Conservation (phyloP, 306 rosid species). For the Pyrus bretschneideri region DNA sequence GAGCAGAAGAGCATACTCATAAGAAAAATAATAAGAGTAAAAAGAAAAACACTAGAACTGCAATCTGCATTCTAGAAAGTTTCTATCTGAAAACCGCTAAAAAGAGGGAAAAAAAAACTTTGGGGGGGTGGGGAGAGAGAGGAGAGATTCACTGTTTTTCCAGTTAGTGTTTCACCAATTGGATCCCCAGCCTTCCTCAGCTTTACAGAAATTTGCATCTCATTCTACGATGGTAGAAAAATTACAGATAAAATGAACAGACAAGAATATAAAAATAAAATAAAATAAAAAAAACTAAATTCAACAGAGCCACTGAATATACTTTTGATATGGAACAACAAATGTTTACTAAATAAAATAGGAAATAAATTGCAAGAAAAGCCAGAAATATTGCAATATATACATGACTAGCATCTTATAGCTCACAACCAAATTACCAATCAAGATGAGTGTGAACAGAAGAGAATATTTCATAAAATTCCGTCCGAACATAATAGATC, state of each 20-base stretch:
- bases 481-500: not conserved
- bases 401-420: not conserved
- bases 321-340: not conserved
- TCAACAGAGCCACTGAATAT: not conserved
- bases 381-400: not conserved
- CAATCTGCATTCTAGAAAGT: not conserved
- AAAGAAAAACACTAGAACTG: not conserved
- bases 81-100: not conserved
- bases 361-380: not conserved
- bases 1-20: too few species aligned
- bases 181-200: slow-evolving; percentile 78
- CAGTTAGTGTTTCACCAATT: slow-evolving; percentile 58
- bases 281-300: not conserved
- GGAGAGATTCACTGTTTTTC: slow-evolving; percentile 71
- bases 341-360: not conserved
- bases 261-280: not conserved
- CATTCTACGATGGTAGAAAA: slow-evolving; percentile 45
- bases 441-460: not conserved
- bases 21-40: not conserved
- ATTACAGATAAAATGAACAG: not conserved
- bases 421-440: not conserved
- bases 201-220: slow-evolving; percentile 53
- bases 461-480: not conserved
- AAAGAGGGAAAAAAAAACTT: too few species aligned
- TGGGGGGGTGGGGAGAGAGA: slow-evolving; percentile 3